phyloP scores from a whole-genome alignment of 2,329 filamentous ascomycete species.

The Mollisiaceae sp. region DNA sequence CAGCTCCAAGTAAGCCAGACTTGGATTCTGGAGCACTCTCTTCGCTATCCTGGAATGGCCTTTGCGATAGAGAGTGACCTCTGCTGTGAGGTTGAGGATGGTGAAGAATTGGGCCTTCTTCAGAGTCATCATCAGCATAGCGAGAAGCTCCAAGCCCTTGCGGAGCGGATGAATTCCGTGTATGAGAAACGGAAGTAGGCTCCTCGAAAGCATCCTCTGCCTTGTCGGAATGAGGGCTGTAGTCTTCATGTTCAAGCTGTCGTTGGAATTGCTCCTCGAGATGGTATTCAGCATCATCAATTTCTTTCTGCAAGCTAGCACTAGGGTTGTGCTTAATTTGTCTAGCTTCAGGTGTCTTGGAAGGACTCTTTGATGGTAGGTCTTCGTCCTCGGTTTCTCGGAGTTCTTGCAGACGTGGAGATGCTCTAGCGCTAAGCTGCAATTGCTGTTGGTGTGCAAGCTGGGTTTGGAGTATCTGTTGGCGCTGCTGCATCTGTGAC shows the following conservation, averaged over 20 bases:
- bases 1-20: slow-evolving; percentile 18
- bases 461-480: slow-evolving; percentile 55
- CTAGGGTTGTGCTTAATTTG: slow-evolving; percentile 75
- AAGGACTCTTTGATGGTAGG: slow-evolving; percentile 52
- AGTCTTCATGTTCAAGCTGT: slow-evolving; percentile 79
- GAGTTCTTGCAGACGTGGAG: slow-evolving; percentile 71
- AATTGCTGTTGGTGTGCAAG: slow-evolving; percentile 54
- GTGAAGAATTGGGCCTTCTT: slow-evolving; percentile 64
- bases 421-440: slow-evolving; percentile 52
- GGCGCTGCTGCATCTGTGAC: slow-evolving; percentile 53
- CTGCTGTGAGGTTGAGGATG: slow-evolving; percentile 77
- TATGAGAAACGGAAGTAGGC: slow-evolving; percentile 27
- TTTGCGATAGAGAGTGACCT: slow-evolving; percentile 73
- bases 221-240: slow-evolving; percentile 63
- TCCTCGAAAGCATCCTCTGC: slow-evolving; percentile 34
- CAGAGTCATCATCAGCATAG: slow-evolving; percentile 54
- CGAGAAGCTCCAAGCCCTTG: slow-evolving; percentile 43
- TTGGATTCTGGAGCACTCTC: slow-evolving; percentile 44
- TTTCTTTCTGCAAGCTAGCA: slow-evolving; percentile 79
- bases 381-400: slow-evolving; percentile 74
- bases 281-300: slow-evolving; percentile 86
- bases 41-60: slow-evolving; percentile 64
- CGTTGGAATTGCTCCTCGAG: slow-evolving; percentile 79
- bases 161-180: slow-evolving; percentile 33
- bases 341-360: slow-evolving; percentile 62